These are phyloP conservation scores for Cyclotella cryptica DNA, from an alignment of 108 stramenopile species.

Conservation along the genomic window DNA sequence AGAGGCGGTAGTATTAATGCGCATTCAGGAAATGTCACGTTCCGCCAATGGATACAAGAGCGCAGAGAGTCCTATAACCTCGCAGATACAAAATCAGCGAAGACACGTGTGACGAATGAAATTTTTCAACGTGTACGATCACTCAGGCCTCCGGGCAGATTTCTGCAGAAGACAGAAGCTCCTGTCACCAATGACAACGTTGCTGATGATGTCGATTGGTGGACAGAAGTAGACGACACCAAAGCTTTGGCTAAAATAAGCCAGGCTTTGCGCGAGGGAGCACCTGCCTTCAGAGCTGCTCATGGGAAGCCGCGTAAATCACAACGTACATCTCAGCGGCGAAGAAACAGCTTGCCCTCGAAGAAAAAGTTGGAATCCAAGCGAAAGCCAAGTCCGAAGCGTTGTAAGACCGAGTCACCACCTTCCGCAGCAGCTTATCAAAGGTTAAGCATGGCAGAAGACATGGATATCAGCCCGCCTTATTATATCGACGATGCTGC, in stretches of 20 bases:
- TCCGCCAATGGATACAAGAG: conserved; percentile 76
- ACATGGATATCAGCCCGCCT: conserved; percentile 5
- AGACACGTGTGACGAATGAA: conserved; percentile 68
- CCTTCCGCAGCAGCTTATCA: not conserved
- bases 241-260: conserved; percentile 83
- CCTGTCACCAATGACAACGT: not conserved
- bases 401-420: conserved; percentile 1
- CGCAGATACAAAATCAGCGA: conserved; percentile 71
- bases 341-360: conserved; percentile 8
- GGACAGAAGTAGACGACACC: conserved; percentile 76
- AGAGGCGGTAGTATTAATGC: conserved; percentile 85
- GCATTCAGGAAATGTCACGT: conserved; percentile 74
- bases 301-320: conserved; percentile 25
- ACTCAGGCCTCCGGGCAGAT: conserved; percentile 75
- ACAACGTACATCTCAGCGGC: not conserved
- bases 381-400: not conserved
- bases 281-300: conserved; percentile 73
- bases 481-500: conserved; percentile 9
- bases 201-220: conserved; percentile 43
- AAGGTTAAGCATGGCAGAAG: not conserved
- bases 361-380: conserved; percentile 2
- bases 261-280: conserved; percentile 88
- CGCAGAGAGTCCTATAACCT: conserved; percentile 79
- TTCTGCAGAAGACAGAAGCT: conserved; percentile 59
- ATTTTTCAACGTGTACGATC: conserved; percentile 60